phyloP scores from a whole-genome alignment of 2,329 filamentous ascomycete species.

The Ophiostoma triangulosporum region DNA sequence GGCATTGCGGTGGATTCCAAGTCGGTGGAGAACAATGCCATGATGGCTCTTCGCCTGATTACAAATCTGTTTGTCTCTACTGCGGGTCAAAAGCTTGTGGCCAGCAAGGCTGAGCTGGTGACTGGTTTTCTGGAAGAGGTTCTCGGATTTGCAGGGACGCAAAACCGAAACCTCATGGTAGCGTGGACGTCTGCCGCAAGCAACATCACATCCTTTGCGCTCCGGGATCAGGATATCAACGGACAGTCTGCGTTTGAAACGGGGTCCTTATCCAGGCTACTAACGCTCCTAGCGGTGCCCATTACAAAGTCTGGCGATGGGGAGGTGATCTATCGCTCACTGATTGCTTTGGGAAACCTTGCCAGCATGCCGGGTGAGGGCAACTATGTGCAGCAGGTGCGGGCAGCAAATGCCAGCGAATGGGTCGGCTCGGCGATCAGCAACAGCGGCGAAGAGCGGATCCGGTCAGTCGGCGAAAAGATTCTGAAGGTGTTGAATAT shows the following conservation, averaged over 20 bases:
- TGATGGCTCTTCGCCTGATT: conserved; percentile 73
- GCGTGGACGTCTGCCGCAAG: conserved; percentile 72
- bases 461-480: conserved; percentile 21
- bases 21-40: conserved; percentile 64
- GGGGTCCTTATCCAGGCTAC: conserved; percentile 29
- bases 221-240: conserved; percentile 28
- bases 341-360: conserved; percentile 75
- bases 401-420: conserved; percentile 20
- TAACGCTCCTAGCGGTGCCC: conserved; percentile 45
- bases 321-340: conserved; percentile 68
- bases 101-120: conserved; percentile 43
- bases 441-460: conserved; percentile 31
- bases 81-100: conserved; percentile 53
- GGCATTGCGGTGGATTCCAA: conserved; percentile 35
- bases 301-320: conserved; percentile 56
- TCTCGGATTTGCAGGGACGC: conserved; percentile 38
- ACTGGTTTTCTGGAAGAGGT: conserved; percentile 51
- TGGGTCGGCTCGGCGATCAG: conserved; percentile 27
- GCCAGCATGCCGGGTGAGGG: conserved; percentile 27
- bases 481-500: conserved; percentile 5
- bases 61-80: conserved; percentile 71
- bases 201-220: conserved; percentile 69
- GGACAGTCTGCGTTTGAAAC: conserved; percentile 27
- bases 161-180: conserved; percentile 69
- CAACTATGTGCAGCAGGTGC: conserved; percentile 18